These are phyloP conservation scores for Saccharomycopsis synnaedendra DNA, from an alignment of 805 yeast genomes.

Conservation along the genomic window DNA sequence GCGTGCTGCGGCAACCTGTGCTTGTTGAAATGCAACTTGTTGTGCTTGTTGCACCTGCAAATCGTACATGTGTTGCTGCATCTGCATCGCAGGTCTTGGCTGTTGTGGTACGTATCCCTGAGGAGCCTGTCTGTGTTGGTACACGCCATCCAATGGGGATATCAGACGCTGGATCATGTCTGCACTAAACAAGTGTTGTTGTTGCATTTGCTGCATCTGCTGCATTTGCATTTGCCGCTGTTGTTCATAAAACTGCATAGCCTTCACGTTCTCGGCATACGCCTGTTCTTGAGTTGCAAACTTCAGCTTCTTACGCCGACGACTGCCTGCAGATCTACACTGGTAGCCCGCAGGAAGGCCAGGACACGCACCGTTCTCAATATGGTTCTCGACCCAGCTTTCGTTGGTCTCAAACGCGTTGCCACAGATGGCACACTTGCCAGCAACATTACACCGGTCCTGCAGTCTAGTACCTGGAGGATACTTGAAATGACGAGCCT, in stretches of 20 bases:
- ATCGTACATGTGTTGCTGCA: constrained; percentile 6
- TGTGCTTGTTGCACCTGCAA: constrained; percentile 10
- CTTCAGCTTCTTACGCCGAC: constrained; percentile 21
- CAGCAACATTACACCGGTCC: constrained; percentile 56
- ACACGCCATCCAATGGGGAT: constrained; percentile 13
- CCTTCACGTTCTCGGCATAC: constrained; percentile 10
- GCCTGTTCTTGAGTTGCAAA: constrained; percentile 1
- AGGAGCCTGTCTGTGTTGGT: constrained; percentile 6
- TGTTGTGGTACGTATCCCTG: constrained; percentile 10
- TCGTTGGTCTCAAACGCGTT: constrained; percentile 55
- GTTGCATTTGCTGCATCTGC: constrained; percentile 13
- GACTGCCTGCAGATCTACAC: constrained; percentile 25
- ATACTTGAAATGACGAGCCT: constrained; percentile 80
- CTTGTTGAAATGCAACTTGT: constrained; percentile 4
- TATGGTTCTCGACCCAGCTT: constrained; percentile 68
- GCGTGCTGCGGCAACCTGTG: constrained; percentile 5
- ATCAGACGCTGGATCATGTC: constrained; percentile 13
- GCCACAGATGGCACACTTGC: constrained; percentile 73
- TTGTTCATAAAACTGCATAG: constrained; percentile 12
- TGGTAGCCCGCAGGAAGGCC: constrained; percentile 29
- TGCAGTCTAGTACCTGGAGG: constrained; percentile 79
- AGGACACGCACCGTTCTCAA: constrained; percentile 63
- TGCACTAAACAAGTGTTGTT: constrained; percentile 5
- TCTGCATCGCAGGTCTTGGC: constrained; percentile 5
- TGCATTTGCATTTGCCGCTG: constrained; percentile 9